Evolutionary conservation across 2,329 filamentous ascomycete genomes (phyloP).

Genomic region (Aspergillus sp.): DNA sequence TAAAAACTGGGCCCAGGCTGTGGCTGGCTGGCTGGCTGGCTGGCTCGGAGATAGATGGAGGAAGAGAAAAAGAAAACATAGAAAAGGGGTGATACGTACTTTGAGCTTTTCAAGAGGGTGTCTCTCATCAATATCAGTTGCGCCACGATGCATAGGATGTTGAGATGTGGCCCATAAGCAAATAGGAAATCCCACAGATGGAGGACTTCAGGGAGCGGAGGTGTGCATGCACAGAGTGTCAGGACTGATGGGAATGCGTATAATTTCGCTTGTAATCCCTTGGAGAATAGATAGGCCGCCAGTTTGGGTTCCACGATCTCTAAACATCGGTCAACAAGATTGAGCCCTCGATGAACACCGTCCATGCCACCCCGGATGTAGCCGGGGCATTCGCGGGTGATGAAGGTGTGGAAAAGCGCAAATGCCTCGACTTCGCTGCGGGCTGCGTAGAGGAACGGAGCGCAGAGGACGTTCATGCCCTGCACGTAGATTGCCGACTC

Average conservation of each 20-base stretch:
- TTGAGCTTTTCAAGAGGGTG: conserved; percentile 77
- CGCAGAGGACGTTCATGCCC: conserved; percentile 97
- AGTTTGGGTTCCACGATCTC: conserved; percentile 89
- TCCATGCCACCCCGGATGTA: conserved; percentile 97
- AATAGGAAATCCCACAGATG: conserved; percentile 97
- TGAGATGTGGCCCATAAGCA: conserved; percentile 90
- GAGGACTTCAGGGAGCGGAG: conserved; percentile 88
- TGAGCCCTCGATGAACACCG: conserved; percentile 88
- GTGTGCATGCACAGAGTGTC: conserved; percentile 93
- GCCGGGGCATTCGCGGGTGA: conserved; percentile 84
- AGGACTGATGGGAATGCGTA: conserved; percentile 96
- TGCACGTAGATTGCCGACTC: conserved; percentile 91
- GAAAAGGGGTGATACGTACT: conserved; percentile 52
- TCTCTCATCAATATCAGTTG: conserved; percentile 87
- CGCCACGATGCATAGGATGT: conserved; percentile 93
- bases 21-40: conserved; percentile 4
- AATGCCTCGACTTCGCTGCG: conserved; percentile 95
- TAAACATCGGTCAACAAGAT: conserved; percentile 87
- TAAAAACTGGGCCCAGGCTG: background rate
- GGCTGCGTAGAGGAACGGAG: conserved; percentile 91
- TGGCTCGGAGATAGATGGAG: background rate
- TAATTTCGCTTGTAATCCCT: conserved; percentile 87
- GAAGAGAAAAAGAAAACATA: background rate
- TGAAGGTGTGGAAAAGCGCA: conserved; percentile 80
- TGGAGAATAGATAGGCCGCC: conserved; percentile 77